Percentiles rank a stretch among this genome's conserved stretches.
phyloP scores from a whole-genome alignment of 805 yeast species.

The Candida mattraensis region DNA sequence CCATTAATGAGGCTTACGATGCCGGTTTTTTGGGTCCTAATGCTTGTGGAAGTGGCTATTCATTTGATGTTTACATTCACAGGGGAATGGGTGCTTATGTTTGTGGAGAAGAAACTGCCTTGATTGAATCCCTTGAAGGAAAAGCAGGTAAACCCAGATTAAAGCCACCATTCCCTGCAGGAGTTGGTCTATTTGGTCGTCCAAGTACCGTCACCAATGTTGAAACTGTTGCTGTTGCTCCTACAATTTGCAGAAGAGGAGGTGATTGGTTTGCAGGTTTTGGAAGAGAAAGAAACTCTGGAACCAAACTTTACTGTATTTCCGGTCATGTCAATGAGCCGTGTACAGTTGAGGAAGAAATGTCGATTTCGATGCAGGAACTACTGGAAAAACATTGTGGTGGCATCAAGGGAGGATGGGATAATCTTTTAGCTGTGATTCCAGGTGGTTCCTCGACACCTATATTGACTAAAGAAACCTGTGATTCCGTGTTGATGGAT shows the following conservation, averaged over 20 bases:
- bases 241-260: conserved; percentile 86
- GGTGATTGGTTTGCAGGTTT: conserved; percentile 83
- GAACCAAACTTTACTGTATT: conserved; percentile 81
- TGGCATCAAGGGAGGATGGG: conserved; percentile 92
- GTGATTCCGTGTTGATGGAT: conserved; percentile 79
- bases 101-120: conserved; percentile 90
- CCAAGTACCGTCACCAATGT: conserved; percentile 91
- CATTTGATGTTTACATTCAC: conserved; percentile 80
- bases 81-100: conserved; percentile 94
- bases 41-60: conserved; percentile 86
- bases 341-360: conserved; percentile 90
- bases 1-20: conserved; percentile 84
- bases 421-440: conserved; percentile 79
- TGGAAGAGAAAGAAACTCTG: conserved; percentile 83
- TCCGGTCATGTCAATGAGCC: conserved; percentile 92
- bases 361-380: conserved; percentile 85
- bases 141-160: conserved; percentile 92
- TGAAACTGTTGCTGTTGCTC: conserved; percentile 88
- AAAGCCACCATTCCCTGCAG: conserved; percentile 95
- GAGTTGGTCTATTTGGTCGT: conserved; percentile 87
- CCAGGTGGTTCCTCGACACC: conserved; percentile 94
- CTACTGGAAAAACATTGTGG: conserved; percentile 88
- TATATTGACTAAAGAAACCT: conserved; percentile 63
- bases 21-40: conserved; percentile 80
- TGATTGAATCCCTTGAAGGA: conserved; percentile 87